phyloP scores from a whole-genome alignment of 352 stramenopile species.

The Phytophthora tubulina region DNA sequence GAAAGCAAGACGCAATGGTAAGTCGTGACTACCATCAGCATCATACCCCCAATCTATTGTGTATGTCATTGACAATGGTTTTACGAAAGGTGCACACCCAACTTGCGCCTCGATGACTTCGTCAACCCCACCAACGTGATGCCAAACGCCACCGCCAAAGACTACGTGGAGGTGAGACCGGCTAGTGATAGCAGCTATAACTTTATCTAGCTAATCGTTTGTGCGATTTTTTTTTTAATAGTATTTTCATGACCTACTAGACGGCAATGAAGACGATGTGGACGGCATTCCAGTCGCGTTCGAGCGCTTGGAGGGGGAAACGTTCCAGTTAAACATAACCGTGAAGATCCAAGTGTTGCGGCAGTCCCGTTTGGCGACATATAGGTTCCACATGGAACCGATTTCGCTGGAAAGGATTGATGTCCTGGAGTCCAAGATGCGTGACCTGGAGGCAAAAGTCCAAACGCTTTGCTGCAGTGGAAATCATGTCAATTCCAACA shows the following conservation, averaged over 20 bases:
- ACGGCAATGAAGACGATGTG: background rate
- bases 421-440: slow-evolving; percentile 22
- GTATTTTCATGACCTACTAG: slow-evolving; percentile 10
- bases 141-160: slow-evolving; percentile 1
- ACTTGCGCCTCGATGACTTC: background rate
- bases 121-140: slow-evolving; percentile 8
- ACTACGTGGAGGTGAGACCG: slow-evolving; percentile 10
- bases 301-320: background rate
- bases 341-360: slow-evolving; percentile 5
- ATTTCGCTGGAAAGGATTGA: slow-evolving; percentile 21
- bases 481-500: too few species aligned
- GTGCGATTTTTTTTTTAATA: background rate
- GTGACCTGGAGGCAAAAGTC: slow-evolving; percentile 17
- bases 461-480: background rate
- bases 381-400: background rate
- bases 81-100: slow-evolving; percentile 3
- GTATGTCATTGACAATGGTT: too few species aligned
- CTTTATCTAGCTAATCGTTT: background rate
- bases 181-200: too few species aligned
- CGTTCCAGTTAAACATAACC: background rate
- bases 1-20: slow-evolving; percentile 24
- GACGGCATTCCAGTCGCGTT: background rate
- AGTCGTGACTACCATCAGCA: background rate
- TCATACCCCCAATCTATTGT: background rate
- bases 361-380: background rate